These are phyloP conservation scores for Phytophthora sp. DNA, from an alignment of 352 stramenopile genomes.

Conservation along the genomic window DNA sequence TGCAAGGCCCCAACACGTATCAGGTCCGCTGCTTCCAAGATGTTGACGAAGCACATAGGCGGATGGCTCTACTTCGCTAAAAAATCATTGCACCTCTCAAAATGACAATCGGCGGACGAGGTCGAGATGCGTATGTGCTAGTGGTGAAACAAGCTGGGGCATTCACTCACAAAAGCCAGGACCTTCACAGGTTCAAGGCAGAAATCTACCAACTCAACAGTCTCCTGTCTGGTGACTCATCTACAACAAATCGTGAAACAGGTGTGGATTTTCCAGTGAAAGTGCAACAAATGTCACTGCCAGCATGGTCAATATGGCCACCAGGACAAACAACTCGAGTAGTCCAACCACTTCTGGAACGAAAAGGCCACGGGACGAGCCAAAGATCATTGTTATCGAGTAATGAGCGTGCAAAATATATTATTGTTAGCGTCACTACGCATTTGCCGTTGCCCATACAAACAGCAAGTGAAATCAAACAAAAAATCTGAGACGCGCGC, in stretches of 20 bases:
- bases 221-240: background rate
- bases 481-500: constrained; percentile 5
- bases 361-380: constrained; percentile 11
- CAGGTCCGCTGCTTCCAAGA: constrained; percentile 3
- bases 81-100: constrained; percentile 12
- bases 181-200: constrained; percentile 6
- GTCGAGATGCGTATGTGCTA: constrained; percentile 2
- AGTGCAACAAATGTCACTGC: background rate
- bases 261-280: background rate
- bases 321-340: background rate
- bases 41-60: constrained; percentile 2
- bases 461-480: constrained; percentile 1
- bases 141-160: constrained; percentile 6
- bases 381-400: constrained; percentile 15
- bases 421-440: too few relatives aligned
- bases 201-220: constrained; percentile 6
- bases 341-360: background rate
- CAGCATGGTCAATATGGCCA: background rate
- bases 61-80: background rate
- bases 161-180: constrained; percentile 1
- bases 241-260: too few relatives aligned
- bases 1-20: constrained; percentile 1
- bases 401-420: too few relatives aligned
- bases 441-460: background rate
- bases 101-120: constrained; percentile 1